A percentile compares a stretch with the other conserved stretches of the same genome.
Evolutionary conservation across 176 grass and related monocot species (phyloP).

Genomic region (Cenchrus fungigraminus): DNA sequence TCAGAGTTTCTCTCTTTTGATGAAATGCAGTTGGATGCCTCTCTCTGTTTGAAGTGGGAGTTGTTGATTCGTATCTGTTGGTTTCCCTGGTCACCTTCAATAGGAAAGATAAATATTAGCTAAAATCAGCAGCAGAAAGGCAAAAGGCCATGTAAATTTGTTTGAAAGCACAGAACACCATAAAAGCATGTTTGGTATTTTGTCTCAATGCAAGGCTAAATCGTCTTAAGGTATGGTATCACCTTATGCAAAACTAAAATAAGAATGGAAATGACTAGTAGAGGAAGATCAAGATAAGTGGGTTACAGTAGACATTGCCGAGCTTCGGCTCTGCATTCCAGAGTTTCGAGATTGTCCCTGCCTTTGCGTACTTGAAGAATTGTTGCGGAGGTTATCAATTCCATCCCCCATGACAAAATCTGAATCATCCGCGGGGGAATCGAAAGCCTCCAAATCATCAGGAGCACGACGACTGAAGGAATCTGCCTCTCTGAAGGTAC

Average conservation of each 20-base stretch:
- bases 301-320: conserved; percentile 51
- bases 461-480: not conserved
- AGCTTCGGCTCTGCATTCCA: conserved; percentile 32
- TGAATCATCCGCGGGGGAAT: conserved; percentile 45
- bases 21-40: conserved; percentile 15
- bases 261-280: not conserved
- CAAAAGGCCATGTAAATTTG: not conserved
- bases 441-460: not conserved
- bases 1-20: conserved; percentile 45
- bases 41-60: conserved; percentile 44
- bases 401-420: conserved; percentile 58
- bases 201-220: not conserved
- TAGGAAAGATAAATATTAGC: not conserved
- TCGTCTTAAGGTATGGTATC: not conserved
- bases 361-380: conserved; percentile 23
- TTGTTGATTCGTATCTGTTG: conserved; percentile 32
- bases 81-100: conserved; percentile 50
- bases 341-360: conserved; percentile 31
- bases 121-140: not conserved
- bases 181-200: not conserved
- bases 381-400: not conserved
- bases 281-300: conserved; percentile 23
- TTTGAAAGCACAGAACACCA: not conserved
- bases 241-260: conserved; percentile 24
- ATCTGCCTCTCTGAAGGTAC: conserved; percentile 25